A percentile compares a stretch with the other conserved stretches of the same genome.
phyloP scores from a whole-genome alignment of 129 eudicot species.

The Arctium minus region DNA sequence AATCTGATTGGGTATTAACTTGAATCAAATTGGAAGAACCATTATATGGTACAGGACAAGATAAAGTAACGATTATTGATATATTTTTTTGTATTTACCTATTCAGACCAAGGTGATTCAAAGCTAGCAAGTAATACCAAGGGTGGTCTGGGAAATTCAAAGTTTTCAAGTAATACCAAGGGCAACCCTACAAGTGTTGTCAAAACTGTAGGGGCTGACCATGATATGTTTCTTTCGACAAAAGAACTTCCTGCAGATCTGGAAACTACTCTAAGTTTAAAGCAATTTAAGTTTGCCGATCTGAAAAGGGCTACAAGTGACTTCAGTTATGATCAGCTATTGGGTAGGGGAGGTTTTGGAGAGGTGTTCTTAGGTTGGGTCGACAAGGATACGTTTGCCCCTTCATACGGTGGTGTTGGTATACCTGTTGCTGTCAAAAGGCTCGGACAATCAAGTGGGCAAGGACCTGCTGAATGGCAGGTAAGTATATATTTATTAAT shows the following conservation, averaged over 20 bases:
- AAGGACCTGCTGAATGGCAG: slow-evolving; percentile 5
- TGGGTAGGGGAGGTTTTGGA: slow-evolving; percentile 32
- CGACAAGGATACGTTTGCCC: slow-evolving; percentile 18
- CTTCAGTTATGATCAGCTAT: slow-evolving; percentile 8
- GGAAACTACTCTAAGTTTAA: background rate
- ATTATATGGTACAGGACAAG: no score
- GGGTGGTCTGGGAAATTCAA: no score
- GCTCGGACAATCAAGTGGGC: background rate
- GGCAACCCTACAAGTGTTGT: background rate
- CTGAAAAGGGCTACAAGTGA: slow-evolving; percentile 23
- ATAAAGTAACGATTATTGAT: no score
- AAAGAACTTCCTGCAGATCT: background rate
- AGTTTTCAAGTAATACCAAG: background rate
- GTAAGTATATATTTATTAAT: slow-evolving; percentile 13
- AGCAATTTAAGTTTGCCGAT: slow-evolving; percentile 23
- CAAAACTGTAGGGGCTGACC: background rate
- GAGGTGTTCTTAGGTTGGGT: slow-evolving; percentile 27
- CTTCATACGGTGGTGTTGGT: slow-evolving; percentile 30
- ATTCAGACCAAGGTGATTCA: no score
- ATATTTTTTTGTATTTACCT: no score
- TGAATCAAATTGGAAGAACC: no score
- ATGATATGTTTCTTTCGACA: no score
- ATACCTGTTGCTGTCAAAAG: slow-evolving; percentile 33
- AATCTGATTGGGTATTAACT: no score
- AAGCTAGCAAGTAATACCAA: no score